Percentiles rank a stretch among this genome's conserved stretches.
Conservation (phyloP, 176 grass and related monocot species). For the Bothriochloa decipiens region DNA sequence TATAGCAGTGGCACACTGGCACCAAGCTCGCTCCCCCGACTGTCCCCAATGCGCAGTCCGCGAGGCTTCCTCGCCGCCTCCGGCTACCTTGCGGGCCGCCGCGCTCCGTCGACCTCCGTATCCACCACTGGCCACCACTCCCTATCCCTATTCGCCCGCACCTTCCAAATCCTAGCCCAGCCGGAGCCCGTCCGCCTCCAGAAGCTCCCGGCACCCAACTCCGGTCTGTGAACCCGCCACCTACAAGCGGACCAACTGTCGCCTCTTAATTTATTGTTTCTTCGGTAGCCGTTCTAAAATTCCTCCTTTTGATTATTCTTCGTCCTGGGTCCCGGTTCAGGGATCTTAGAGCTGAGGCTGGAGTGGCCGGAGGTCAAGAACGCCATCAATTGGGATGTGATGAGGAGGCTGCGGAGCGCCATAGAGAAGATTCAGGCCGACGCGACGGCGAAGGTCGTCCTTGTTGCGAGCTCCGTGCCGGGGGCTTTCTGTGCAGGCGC, state of each 20-base stretch:
- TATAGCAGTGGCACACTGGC: background rate
- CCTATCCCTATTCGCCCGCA: background rate
- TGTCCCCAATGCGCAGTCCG: conserved; percentile 14
- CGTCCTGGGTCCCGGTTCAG: conserved; percentile 34
- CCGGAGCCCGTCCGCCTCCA: conserved; percentile 51
- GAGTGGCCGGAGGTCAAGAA: conserved; percentile 76
- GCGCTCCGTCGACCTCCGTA: conserved; percentile 13
- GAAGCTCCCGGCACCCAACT: conserved; percentile 55
- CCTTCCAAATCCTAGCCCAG: conserved; percentile 51
- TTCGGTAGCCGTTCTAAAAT: background rate
- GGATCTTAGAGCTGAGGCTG: conserved; percentile 71
- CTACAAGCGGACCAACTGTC: background rate
- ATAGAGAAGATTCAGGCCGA: conserved; percentile 59
- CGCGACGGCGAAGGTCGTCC: conserved; percentile 61
- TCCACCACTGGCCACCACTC: background rate
- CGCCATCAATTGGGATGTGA: conserved; percentile 78
- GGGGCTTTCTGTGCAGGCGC: conserved; percentile 81
- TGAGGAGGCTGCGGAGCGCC: conserved; percentile 45
- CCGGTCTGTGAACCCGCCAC: conserved; percentile 34
- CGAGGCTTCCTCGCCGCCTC: conserved; percentile 42
- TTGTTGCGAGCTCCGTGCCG: conserved; percentile 76
- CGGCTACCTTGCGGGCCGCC: conserved; percentile 27
- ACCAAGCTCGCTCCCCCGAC: background rate
- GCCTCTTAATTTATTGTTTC: background rate
- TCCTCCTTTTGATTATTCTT: background rate